Percentiles rank a stretch among this genome's conserved stretches.
These are phyloP conservation scores for Cladosporium velox DNA, from an alignment of 2,329 filamentous ascomycete genomes.

Conservation along the genomic window DNA sequence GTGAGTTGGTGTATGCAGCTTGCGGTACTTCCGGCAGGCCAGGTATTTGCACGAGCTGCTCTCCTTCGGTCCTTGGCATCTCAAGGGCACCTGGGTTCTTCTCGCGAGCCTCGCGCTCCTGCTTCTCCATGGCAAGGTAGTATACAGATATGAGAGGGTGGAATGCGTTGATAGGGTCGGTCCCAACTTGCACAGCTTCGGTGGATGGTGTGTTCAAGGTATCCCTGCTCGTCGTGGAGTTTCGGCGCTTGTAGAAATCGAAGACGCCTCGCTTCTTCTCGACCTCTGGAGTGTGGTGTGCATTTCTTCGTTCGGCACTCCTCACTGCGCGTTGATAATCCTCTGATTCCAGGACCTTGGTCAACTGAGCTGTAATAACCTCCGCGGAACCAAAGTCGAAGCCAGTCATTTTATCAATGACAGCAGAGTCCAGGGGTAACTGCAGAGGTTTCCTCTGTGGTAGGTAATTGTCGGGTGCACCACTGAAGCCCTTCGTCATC, in stretches of 20 bases:
- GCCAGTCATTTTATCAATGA: constrained; percentile 92
- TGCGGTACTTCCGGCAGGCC: constrained; percentile 74
- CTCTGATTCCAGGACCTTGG: constrained; percentile 84
- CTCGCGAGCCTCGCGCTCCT: constrained; percentile 71
- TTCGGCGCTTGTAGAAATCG: constrained; percentile 94
- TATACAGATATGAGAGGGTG: constrained; percentile 92
- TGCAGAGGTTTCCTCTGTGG: constrained; percentile 80
- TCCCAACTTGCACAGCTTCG: constrained; percentile 78
- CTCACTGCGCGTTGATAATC: constrained; percentile 89
- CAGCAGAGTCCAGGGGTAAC: constrained; percentile 76
- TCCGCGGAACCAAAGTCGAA: constrained; percentile 95
- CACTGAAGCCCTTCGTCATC: constrained; percentile 89
- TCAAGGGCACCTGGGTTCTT: constrained; percentile 60
- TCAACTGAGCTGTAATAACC: constrained; percentile 77
- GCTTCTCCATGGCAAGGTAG: constrained; percentile 93
- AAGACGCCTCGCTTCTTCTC: constrained; percentile 94
- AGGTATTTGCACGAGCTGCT: constrained; percentile 64
- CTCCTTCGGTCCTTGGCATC: constrained; percentile 58
- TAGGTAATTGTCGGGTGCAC: constrained; percentile 84
- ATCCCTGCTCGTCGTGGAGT: constrained; percentile 84
- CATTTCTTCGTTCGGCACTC: constrained; percentile 67
- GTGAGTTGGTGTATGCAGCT: constrained; percentile 84
- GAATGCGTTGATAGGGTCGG: constrained; percentile 89
- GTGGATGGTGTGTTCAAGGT: constrained; percentile 80
- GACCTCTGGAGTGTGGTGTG: constrained; percentile 56